Base-by-base conservation (phyloP, 1,284 basidiomycete species). In the Moesziomyces aphidis region DNA sequence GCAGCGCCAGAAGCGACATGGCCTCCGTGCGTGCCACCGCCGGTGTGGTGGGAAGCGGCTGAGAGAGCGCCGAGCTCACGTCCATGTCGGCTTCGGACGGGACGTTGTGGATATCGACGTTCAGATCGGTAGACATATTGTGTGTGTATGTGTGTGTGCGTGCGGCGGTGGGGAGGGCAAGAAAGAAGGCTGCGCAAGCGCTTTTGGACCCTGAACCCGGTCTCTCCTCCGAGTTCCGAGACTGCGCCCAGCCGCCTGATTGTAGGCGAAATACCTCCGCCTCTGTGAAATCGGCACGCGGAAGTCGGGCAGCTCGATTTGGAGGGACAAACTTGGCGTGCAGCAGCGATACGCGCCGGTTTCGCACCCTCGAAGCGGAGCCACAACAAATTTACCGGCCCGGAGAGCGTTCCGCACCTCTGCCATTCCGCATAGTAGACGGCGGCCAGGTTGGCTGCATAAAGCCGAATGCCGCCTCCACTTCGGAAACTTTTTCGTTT, bases 21-120 rank as follows among this genome's bases (percentile, higher is more conserved):
- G 73, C 73, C 50, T 73, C 61, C 3, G 55, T 22, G 5, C 73
- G 61, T 23, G 73, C 73, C 3, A 59, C 5, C 26, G 36, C 31
- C 7, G 73, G 44, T 5, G 57, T 46, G 21, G 68, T 64, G 6
- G 73, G 55, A 4, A 71, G 50, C 7, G 73, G 68, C 31, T 49
- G 46, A 0, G 61, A 36, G 13, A 75, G 73, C 15, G 36, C 50
- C 2, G 67, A 45, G 42, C 53, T 60, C 34, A 71, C 58, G 36
- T 75, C 73, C 31, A 61, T 48, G 49, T 73, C 71, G 1, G 50
- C 43, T 1, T 17, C 36, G 6, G 36, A 26, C 1, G 55, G 21
- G 0, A 54, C 52, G 34, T 39, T 62, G 65, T 73, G 70, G 19
- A 73, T 73, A 49, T 73, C 65, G 26, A 69, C 44, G 50, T 64